Evolutionary conservation across 2,329 filamentous ascomycete species (phyloP), one percentile per base, ranked within the genome.

Genomic region (Talaromyces sp.): DNA sequence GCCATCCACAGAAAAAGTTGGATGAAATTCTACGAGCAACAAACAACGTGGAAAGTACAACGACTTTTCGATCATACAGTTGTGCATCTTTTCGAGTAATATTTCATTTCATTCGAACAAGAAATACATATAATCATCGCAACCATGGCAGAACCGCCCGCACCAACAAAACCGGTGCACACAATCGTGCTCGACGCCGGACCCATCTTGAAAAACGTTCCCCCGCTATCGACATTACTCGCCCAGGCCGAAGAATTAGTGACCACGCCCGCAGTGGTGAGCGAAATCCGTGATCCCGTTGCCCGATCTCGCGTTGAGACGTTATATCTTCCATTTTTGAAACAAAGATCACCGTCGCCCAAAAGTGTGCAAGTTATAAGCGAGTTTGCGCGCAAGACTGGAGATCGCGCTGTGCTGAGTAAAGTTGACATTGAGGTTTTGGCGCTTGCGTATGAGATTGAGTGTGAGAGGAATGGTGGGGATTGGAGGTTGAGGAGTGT

Each of bases 181-280:
- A 88, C 87, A 56, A 84, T 97, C 53, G 83, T 97, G 28, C 82
- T 99, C 64, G 94, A 99, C 70, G 89, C 94, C 2, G 93, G 92
- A 25, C 91, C 93, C 7, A 85, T 99, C 61, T 92, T 99, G 73
- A 93, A 93, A 71, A 97, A 97, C 76, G 88, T 94, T 63, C 91
- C 93, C 11, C 80, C 89, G 10, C 84, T 94, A 22, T 95, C 90
- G 46, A 90, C 89, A 0, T 84, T 99, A 10, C 79, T 96, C 53
- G 81, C 84, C 37, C 86, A 90, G 70, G 86, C 91, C 50, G 87
- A 94, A 67, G 78, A 82, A 60, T 81, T 97, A 41, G 84, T 91
- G 67, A 97, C 91, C 1, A 89, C 93, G 0, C 91, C 92, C 0
- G 86, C 88, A 7, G 91, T 99, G 57, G 80, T 97, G 31, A 82